phyloP scores from a whole-genome alignment of 1,284 basidiomycete species.

The Ganoderma sp. region DNA sequence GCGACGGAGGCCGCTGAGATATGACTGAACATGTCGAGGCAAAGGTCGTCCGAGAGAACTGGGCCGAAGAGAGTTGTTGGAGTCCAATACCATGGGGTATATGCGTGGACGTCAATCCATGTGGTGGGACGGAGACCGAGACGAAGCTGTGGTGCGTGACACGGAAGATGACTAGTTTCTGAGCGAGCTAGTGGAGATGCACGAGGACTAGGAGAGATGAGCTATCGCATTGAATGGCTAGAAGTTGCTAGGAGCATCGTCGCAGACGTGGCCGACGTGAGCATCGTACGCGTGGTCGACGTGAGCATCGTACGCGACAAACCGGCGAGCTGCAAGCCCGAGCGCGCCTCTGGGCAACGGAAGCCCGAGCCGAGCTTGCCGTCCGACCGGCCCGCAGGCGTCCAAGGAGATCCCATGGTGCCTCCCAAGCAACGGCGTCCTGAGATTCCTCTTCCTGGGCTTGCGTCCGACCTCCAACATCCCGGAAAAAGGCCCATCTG shows the following conservation, averaged over 20 bases:
- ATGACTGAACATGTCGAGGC: constrained; percentile 31
- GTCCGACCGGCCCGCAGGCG: neutral
- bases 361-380: neutral
- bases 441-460: neutral
- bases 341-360: too few relatives aligned
- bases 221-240: too few relatives aligned
- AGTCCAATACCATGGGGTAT: neutral
- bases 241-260: constrained; percentile 21
- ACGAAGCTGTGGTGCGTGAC: too few relatives aligned
- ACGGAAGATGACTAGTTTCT: too few relatives aligned
- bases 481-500: too few relatives aligned
- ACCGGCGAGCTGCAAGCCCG: too few relatives aligned
- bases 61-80: neutral
- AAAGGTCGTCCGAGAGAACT: constrained; percentile 26
- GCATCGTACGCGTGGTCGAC: too few relatives aligned
- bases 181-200: too few relatives aligned
- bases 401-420: neutral
- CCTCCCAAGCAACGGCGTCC: neutral
- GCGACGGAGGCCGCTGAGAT: constrained; percentile 32
- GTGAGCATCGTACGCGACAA: too few relatives aligned
- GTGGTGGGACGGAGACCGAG: too few relatives aligned
- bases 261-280: too few relatives aligned
- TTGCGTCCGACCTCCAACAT: neutral
- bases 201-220: too few relatives aligned
- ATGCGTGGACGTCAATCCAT: neutral